Evolutionary conservation across 108 stramenopile species (phyloP).

Genomic region (Schizochytrium sp.): DNA sequence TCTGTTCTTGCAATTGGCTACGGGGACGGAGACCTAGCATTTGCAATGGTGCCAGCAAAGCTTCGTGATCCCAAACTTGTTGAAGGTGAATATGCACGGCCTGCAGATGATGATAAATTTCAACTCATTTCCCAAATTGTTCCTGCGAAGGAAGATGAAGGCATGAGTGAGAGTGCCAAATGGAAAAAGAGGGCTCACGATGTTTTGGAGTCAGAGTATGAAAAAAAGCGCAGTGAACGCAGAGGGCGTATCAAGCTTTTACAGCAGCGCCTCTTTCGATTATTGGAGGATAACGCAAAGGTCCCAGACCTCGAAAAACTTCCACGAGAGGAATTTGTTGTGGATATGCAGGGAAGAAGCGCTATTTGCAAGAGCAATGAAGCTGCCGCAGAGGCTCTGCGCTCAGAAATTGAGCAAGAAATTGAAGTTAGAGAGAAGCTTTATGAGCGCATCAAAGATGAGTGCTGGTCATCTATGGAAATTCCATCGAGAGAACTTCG

Average conservation of each 20-base stretch:
- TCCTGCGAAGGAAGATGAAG: background rate
- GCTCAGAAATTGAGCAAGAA: background rate
- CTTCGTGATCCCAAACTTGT: background rate
- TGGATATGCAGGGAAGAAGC: slow-evolving; percentile 38
- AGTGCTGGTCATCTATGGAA: slow-evolving; percentile 69
- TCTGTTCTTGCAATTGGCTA: background rate
- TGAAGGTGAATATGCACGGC: background rate
- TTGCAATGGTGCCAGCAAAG: background rate
- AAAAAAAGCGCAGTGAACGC: slow-evolving; percentile 41
- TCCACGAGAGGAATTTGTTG: slow-evolving; percentile 65
- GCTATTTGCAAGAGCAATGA: background rate
- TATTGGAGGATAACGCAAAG: slow-evolving; percentile 57
- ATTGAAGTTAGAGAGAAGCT: background rate
- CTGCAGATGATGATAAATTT: slow-evolving; percentile 15
- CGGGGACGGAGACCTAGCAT: background rate
- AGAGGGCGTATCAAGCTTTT: background rate
- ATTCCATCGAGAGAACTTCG: slow-evolving; percentile 26
- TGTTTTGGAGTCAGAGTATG: slow-evolving; percentile 33
- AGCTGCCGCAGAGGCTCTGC: slow-evolving; percentile 12
- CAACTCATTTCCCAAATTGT: background rate
- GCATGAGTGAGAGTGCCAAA: slow-evolving; percentile 50
- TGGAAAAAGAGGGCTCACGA: slow-evolving; percentile 33
- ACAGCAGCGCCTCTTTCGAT: background rate
- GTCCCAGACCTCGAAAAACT: slow-evolving; percentile 65
- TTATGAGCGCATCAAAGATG: slow-evolving; percentile 38